A percentile compares a stretch with the other conserved stretches of the same genome.
Evolutionary conservation across 208 protist species (phyloP).

Genomic region (Crithidia sp.): DNA sequence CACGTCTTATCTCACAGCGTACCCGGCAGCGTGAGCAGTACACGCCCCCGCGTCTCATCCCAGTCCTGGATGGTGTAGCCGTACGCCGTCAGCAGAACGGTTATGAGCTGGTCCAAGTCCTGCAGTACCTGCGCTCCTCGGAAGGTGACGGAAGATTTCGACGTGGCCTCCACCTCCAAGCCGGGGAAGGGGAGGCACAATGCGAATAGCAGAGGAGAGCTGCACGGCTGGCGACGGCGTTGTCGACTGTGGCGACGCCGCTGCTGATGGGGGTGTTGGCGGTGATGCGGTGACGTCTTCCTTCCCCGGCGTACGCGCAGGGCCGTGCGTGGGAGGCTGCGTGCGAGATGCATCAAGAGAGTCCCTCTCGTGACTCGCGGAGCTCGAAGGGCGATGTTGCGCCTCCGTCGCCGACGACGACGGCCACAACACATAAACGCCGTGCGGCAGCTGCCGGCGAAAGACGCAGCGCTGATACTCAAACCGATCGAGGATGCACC

Average conservation of each 20-base stretch:
- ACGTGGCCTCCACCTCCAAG: slow-evolving; percentile 31
- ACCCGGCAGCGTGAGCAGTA: slow-evolving; percentile 49
- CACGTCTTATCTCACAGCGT: not conserved
- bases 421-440: slow-evolving; percentile 72
- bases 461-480: slow-evolving; percentile 70
- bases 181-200: slow-evolving; percentile 58
- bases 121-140: slow-evolving; percentile 42
- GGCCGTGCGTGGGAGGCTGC: no score
- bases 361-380: no score
- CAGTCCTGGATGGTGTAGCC: slow-evolving; percentile 77
- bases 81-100: slow-evolving; percentile 62
- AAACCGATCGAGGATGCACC: slow-evolving; percentile 47
- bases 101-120: slow-evolving; percentile 64
- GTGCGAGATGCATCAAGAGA: no score
- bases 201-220: slow-evolving; percentile 12
- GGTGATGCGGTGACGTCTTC: no score
- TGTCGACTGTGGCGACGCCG: not conserved
- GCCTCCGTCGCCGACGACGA: not conserved
- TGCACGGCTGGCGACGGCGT: not conserved
- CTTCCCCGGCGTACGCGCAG: no score
- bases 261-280: not conserved
- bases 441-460: slow-evolving; percentile 56
- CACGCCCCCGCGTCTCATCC: slow-evolving; percentile 52
- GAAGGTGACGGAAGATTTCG: slow-evolving; percentile 25
- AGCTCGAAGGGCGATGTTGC: no score